These are phyloP conservation scores for Hymenoscyphus scutula DNA, from an alignment of 2,329 filamentous ascomycete genomes.

Conservation along the genomic window DNA sequence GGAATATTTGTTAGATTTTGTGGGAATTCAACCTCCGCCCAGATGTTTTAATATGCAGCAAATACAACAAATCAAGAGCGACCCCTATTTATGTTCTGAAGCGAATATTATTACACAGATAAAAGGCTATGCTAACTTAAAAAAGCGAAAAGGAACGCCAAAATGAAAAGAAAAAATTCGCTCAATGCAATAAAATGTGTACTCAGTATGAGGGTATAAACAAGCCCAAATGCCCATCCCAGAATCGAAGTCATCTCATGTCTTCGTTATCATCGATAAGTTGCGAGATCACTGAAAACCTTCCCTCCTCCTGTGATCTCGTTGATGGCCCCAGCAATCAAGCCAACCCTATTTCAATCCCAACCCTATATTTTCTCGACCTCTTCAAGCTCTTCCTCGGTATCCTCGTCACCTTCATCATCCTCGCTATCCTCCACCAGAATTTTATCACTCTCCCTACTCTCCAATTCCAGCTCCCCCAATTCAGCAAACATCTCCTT, in stretches of 20 bases:
- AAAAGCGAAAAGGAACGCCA: not conserved
- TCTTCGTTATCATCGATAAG: not conserved
- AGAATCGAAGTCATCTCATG: not conserved
- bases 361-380: not conserved
- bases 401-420: conserved; percentile 5
- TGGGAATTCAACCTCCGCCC: no score
- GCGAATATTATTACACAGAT: not conserved
- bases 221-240: not conserved
- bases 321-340: not conserved
- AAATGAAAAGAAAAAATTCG: not conserved
- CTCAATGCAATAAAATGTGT: not conserved
- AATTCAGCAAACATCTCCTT: conserved; percentile 15
- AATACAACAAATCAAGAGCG: no score
- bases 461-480: conserved; percentile 1
- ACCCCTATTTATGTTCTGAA: no score
- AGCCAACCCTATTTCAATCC: not conserved
- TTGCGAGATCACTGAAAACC: not conserved
- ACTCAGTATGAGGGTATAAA: conserved; percentile 1
- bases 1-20: no score
- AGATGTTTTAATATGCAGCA: no score
- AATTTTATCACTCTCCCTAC: conserved; percentile 12
- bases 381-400: not conserved
- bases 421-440: not conserved
- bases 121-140: not conserved
- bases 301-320: no score